Evolutionary conservation across 306 rosid species (phyloP), one percentile per base, ranked within the genome.

Genomic region (Quercus rubra): DNA sequence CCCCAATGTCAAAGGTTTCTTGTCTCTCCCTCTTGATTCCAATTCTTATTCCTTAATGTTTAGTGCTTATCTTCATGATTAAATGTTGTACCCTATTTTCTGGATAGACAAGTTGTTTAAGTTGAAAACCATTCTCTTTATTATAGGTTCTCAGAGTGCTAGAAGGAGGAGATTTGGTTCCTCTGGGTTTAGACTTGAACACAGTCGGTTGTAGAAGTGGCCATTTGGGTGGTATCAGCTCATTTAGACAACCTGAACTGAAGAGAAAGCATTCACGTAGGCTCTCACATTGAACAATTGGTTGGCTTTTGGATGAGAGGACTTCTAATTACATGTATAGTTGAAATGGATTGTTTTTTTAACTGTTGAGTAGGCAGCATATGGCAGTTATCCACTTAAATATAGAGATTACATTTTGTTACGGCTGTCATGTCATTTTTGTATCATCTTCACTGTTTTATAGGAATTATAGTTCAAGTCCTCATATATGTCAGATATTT

Each of bases 1-100:
- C 99, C 43, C 83, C 87, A 51, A 91, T 95, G 91, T 93, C 99
- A 20, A 95, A 93, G 99, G 99, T 95, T 70, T 63, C 75, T 76
- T 77, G 3, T 1, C 52, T 62, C 56, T 31, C 21, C 27, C 54
- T 76, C 70, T 66, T 77, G 59, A 15, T 38, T 73, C 8, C 14
- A 75, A 35, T 5, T 35, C 7, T n/a, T 5, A 27, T 76, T 35
- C 72, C 41, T 79, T 55, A 33, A 54, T 23, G 56, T 77, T 55
- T 46, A 33, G 41, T 68, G 2, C 61, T 72, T 15, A 23, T 31
- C 59, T 17, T 74, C 19, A 5, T 61, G 31, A 30, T 30, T 21
- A 41, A 56, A 31, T 12, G 17, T n/a, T 73, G 57, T 23, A 67
- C 73, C 59, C 43, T 6, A 28, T 4, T 15, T 51, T 23, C 0